These are phyloP conservation scores for Euphorbia lathyris DNA, from an alignment of 345 rosid genomes.

Conservation along the genomic window DNA sequence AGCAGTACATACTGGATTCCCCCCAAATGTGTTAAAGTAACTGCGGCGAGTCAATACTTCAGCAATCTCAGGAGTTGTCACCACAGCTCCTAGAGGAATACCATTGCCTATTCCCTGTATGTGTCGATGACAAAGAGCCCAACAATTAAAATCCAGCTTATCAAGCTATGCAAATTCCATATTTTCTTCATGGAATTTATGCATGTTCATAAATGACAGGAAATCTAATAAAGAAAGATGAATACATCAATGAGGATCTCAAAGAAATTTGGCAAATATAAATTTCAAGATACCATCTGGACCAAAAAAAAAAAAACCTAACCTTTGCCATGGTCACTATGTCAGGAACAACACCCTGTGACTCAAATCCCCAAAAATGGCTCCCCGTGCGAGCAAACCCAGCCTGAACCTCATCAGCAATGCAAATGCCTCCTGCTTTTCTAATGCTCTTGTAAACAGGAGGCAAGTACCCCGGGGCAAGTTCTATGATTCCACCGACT, in stretches of 20 bases:
- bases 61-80: constrained; percentile 95
- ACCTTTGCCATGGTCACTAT: constrained; percentile 99
- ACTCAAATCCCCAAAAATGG: constrained; percentile 88
- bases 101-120: constrained; percentile 94
- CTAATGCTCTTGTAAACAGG: constrained; percentile 56
- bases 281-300: not conserved
- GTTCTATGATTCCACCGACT: constrained; percentile 89
- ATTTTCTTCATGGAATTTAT: not conserved
- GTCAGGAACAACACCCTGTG: constrained; percentile 95
- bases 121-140: constrained; percentile 4
- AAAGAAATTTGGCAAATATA: not conserved
- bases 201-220: not conserved
- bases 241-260: not conserved
- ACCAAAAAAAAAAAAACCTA: constrained; percentile 15
- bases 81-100: constrained; percentile 95
- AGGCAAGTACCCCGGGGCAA: constrained; percentile 90
- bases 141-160: not conserved
- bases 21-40: constrained; percentile 94
- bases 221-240: not conserved
- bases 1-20: constrained; percentile 81
- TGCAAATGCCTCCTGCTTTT: constrained; percentile 89
- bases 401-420: constrained; percentile 91
- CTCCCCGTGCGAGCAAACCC: constrained; percentile 85
- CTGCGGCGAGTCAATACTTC: constrained; percentile 66
- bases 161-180: not conserved